Percentiles rank a stretch among this genome's conserved stretches.
Conservation (phyloP, 176 grass and related monocot genomes). For the Themeda triandra region DNA sequence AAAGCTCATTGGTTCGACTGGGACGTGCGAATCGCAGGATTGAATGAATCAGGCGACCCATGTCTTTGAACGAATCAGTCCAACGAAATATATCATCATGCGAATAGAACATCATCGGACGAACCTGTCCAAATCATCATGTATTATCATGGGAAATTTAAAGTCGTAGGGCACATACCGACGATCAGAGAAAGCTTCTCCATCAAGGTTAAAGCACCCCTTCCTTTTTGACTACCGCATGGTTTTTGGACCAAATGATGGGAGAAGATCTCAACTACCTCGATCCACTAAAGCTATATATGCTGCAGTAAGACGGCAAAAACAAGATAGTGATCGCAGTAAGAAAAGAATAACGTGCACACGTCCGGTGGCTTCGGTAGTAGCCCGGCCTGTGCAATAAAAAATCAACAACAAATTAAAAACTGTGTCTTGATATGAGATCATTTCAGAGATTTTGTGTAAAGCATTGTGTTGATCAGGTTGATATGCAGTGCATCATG, state of each 20-base stretch:
- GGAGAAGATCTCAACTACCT: background rate
- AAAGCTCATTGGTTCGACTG: background rate
- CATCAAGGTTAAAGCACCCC: background rate
- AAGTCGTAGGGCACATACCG: background rate
- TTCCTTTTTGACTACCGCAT: conserved; percentile 24
- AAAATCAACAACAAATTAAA: no score
- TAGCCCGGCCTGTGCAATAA: no score
- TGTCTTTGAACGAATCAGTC: conserved; percentile 14
- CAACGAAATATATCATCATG: background rate
- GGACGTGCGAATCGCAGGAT: background rate
- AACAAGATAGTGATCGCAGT: background rate
- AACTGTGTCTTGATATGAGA: background rate
- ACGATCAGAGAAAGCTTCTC: background rate
- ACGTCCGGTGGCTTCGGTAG: no score
- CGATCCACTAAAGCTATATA: background rate
- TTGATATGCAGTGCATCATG: background rate
- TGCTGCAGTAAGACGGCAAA: background rate
- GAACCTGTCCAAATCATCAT: background rate
- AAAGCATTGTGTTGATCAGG: background rate
- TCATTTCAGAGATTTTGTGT: conserved; percentile 7
- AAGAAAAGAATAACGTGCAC: no score
- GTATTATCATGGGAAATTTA: background rate
- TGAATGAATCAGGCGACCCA: background rate
- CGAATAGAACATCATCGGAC: background rate
- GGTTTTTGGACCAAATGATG: background rate